Conservation (phyloP, 2,329 filamentous ascomycete genomes). For the Cladosporium sp. region DNA sequence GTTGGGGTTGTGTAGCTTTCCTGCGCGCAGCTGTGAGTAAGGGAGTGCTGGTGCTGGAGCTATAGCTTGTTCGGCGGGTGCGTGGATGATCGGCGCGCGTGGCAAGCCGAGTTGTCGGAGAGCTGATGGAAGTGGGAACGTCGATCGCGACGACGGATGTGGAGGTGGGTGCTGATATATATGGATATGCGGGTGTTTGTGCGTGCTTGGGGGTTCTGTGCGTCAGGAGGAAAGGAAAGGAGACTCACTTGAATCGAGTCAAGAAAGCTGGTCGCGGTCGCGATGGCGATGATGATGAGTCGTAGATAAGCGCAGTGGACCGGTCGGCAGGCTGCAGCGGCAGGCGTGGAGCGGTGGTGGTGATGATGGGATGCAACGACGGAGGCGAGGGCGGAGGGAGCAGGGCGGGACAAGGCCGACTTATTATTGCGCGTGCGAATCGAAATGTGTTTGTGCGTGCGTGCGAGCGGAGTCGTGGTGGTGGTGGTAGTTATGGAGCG, state of each 20-base stretch:
- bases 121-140: neutral
- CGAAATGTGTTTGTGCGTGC: neutral
- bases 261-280: conserved; percentile 10
- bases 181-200: neutral
- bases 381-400: neutral
- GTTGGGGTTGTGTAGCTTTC: conserved; percentile 30
- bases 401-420: neutral
- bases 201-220: neutral
- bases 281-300: conserved; percentile 1
- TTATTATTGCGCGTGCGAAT: conserved; percentile 2
- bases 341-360: neutral
- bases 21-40: conserved; percentile 26
- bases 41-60: conserved; percentile 6
- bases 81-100: conserved; percentile 7
- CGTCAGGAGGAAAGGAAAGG: neutral
- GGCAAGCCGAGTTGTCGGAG: neutral
- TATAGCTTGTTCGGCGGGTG: conserved; percentile 1
- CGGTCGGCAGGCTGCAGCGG: conserved; percentile 5
- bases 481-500: too few relatives aligned
- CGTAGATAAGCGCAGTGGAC: conserved; percentile 7
- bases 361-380: conserved; percentile 2
- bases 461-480: neutral
- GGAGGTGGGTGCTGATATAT: neutral
- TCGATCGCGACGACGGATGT: conserved; percentile 1
- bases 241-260: conserved; percentile 9